Evolutionary conservation across 2,329 filamentous ascomycete species (phyloP), one percentile per base, ranked within the genome.

Genomic region (Septoria linicola): DNA sequence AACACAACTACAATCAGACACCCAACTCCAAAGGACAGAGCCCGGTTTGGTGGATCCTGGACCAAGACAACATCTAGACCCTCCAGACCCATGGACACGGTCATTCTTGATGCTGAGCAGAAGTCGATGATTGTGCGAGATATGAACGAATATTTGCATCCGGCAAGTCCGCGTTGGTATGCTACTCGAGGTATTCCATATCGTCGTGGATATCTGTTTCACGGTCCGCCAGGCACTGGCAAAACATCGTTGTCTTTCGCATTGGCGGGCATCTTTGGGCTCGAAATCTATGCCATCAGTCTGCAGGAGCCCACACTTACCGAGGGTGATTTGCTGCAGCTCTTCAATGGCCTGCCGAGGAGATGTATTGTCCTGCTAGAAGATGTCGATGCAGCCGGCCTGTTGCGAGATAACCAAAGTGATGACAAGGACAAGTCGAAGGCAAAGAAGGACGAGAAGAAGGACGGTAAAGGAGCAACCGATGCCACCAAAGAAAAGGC

Each of bases 111-210:
- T 56, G 72, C 77, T 7, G 68, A 76, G 39, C 80, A 88, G 63
- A 92, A 91, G 68, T 72, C 77, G 1, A 75, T 77, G 25, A 76
- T 92, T 3, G 70, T 91, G 8, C 73, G 73, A 20, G 88, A 93
- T 61, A 84, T 92, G 62, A 87, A 88, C 59, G 87, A 90, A 60
- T 92, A 89, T 57, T 74, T 93, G 0, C 81, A 89, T 47, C 86
- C 87, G 0, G 73, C 76, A 1, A 88, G 83, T 0, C 80, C 82
- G 1, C 76, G 83, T n/a, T 95, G 89, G 88, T 95, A 96, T 66
- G 78, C 84, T 0, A 86, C 88, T 59, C 80, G 89, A 5, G 89
- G 89, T 1, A 92, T 95, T 23, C 89, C 90, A 0, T 95, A 95
- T 66, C 81, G 89, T 11, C 79, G 89, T 3, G 90, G 89, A 0